A percentile compares a stretch with the other conserved stretches of the same genome.
Evolutionary conservation across 495 filamentous ascomycete genomes (phyloP).

Genomic region (Penicillium bovifimosum): DNA sequence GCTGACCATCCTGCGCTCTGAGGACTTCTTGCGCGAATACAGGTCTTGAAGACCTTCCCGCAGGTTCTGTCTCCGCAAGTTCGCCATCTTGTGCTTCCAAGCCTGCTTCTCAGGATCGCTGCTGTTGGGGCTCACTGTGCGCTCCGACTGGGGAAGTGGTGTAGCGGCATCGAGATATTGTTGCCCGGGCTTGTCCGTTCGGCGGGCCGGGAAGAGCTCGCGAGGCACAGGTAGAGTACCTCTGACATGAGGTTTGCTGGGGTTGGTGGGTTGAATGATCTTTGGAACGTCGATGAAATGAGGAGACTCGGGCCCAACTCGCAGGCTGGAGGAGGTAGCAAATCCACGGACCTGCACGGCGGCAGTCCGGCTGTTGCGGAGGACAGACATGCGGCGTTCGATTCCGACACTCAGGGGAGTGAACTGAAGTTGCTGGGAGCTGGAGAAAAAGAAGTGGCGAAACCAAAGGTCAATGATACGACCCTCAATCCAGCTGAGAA

Average conservation of each 20-base stretch:
- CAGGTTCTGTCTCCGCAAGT: conserved; percentile 54
- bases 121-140: conserved; percentile 25
- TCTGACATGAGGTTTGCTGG: conserved; percentile 50
- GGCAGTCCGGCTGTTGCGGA: conserved; percentile 39
- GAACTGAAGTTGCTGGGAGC: background rate
- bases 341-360: conserved; percentile 44
- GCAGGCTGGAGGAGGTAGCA: conserved; percentile 32
- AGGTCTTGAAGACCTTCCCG: conserved; percentile 57
- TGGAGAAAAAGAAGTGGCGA: background rate
- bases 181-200: conserved; percentile 46
- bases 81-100: conserved; percentile 61
- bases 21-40: conserved; percentile 46
- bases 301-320: conserved; percentile 61
- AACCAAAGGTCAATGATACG: background rate
- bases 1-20: conserved; percentile 33
- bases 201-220: conserved; percentile 52
- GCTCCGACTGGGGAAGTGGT: conserved; percentile 29
- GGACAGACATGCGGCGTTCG: conserved; percentile 34
- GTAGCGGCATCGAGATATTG: conserved; percentile 48
- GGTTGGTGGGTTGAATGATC: conserved; percentile 42
- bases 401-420: background rate
- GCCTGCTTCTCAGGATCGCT: conserved; percentile 46
- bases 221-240: conserved; percentile 68
- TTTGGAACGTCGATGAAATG: conserved; percentile 66
- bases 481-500: background rate